Conservation (phyloP, 305 asterid genomes). For the Withania somnifera region DNA sequence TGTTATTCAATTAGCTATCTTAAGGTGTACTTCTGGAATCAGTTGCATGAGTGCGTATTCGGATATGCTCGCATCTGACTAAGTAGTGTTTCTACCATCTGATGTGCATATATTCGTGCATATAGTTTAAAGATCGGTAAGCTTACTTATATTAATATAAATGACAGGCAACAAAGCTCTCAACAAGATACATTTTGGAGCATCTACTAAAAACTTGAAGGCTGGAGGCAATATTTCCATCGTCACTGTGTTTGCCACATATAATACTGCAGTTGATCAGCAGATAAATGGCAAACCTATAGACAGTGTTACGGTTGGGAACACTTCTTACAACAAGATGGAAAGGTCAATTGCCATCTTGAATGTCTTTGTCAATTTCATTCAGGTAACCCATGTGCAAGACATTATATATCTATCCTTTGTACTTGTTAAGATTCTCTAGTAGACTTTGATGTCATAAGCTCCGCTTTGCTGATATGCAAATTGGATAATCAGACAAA, state of each 20-base stretch:
- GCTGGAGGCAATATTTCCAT: slow-evolving; percentile 33
- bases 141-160: neutral
- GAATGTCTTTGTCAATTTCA: slow-evolving; percentile 60
- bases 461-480: neutral
- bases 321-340: slow-evolving; percentile 52
- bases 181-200: slow-evolving; percentile 35
- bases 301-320: slow-evolving; percentile 59
- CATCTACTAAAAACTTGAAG: slow-evolving; percentile 11
- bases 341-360: slow-evolving; percentile 72
- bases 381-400: slow-evolving; percentile 39
- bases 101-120: neutral
- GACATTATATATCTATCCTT: neutral
- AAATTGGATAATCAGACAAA: neutral
- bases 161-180: slow-evolving; percentile 64
- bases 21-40: neutral
- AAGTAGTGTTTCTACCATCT: neutral
- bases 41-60: neutral
- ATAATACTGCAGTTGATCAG: slow-evolving; percentile 37
- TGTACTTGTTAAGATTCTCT: neutral
- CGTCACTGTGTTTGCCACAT: slow-evolving; percentile 70
- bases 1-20: neutral
- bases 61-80: neutral
- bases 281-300: slow-evolving; percentile 20
- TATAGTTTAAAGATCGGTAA: neutral
- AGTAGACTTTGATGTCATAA: neutral